These are phyloP conservation scores for Penicillium simplicissimum DNA, from an alignment of 495 filamentous ascomycete species.

Conservation along the genomic window DNA sequence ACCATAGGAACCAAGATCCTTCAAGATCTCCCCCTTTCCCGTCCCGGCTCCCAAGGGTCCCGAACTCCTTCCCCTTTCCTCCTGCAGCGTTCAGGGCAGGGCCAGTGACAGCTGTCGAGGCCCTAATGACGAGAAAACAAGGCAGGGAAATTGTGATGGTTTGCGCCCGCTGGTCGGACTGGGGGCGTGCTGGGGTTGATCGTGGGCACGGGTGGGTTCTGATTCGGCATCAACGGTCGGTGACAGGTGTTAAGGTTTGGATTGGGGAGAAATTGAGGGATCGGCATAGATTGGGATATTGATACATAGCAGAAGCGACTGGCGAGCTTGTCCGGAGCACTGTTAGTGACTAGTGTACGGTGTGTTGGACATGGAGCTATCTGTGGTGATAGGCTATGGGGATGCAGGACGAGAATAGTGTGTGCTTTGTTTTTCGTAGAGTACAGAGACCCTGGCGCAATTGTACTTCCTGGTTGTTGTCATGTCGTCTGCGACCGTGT, in stretches of 20 bases:
- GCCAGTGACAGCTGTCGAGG: slow-evolving; percentile 12
- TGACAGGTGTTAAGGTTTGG: slow-evolving; percentile 7
- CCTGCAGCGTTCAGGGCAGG: neutral
- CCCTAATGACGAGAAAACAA: slow-evolving; percentile 3
- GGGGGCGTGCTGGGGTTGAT: slow-evolving; percentile 1
- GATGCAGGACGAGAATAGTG: neutral
- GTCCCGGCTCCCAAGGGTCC: neutral
- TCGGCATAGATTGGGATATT: neutral
- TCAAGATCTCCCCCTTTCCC: neutral
- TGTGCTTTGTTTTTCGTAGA: neutral
- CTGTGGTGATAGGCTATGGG: neutral
- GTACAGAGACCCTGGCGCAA: neutral
- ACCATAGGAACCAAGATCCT: neutral
- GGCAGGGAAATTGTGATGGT: slow-evolving; percentile 12
- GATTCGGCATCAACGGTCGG: slow-evolving; percentile 1
- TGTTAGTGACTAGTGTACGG: too few species aligned
- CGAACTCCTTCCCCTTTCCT: slow-evolving; percentile 1
- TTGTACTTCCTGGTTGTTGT: neutral
- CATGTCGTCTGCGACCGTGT: neutral
- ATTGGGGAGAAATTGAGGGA: neutral
- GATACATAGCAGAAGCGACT: neutral
- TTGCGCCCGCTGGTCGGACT: slow-evolving; percentile 1
- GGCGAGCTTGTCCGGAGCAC: neutral
- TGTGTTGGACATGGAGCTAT: neutral
- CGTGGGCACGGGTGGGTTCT: neutral